Evolutionary conservation across 2,329 filamentous ascomycete genomes (phyloP).

Genomic region (Diplodia scrobiculata): DNA sequence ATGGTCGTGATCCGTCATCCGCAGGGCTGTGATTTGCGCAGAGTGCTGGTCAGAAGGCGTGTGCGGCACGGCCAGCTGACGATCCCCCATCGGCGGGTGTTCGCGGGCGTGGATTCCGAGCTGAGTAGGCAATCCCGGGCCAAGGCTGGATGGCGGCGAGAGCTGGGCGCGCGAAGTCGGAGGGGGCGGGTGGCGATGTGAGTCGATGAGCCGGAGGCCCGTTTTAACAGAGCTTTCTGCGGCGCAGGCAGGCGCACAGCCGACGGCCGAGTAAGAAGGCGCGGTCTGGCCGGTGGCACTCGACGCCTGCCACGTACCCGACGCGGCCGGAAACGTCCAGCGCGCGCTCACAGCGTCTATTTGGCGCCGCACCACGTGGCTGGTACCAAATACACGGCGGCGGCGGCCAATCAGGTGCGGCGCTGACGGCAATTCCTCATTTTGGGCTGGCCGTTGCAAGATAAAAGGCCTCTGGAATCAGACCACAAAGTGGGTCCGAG

Average conservation of each 20-base stretch:
- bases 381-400: neutral
- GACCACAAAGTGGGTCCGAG: constrained; percentile 27
- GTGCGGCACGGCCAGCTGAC: neutral
- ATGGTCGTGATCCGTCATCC: no score
- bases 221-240: neutral
- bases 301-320: constrained; percentile 11
- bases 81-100: neutral
- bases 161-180: neutral
- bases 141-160: neutral
- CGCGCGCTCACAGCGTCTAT: neutral
- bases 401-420: neutral
- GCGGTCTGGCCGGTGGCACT: neutral
- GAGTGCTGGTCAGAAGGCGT: neutral
- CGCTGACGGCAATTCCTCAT: constrained; percentile 16
- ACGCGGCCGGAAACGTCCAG: neutral
- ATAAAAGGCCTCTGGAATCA: constrained; percentile 28
- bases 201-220: neutral
- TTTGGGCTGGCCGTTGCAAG: constrained; percentile 11
- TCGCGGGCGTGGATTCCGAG: neutral
- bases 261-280: no score
- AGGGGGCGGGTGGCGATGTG: neutral
- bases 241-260: neutral
- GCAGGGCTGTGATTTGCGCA: neutral
- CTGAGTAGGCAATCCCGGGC: neutral
- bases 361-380: constrained; percentile 23